A percentile compares a stretch with the other conserved stretches of the same genome.
These are phyloP conservation scores for Tremella fuciformis DNA, from an alignment of 768 basidiomycete genomes.

Conservation along the genomic window DNA sequence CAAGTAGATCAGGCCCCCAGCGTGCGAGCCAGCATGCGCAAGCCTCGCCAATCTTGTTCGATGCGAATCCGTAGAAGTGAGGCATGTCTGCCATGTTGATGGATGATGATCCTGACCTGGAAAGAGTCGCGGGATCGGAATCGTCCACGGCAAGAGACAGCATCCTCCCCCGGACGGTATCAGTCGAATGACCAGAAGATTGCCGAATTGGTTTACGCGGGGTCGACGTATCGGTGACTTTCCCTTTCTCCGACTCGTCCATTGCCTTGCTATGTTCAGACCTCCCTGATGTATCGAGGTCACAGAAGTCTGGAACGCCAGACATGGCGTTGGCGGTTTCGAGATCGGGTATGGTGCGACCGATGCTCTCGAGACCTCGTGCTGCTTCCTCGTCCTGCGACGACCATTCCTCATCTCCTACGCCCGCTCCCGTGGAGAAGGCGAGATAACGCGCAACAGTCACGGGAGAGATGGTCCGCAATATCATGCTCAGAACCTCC, in stretches of 20 bases:
- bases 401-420: slow-evolving; percentile 54
- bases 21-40: slow-evolving; percentile 80
- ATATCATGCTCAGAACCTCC: slow-evolving; percentile 68
- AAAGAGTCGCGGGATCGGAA: not conserved
- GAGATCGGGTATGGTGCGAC: not conserved
- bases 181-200: not conserved
- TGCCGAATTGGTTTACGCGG: not conserved
- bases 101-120: not conserved
- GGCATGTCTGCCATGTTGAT: slow-evolving; percentile 33
- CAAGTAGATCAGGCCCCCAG: slow-evolving; percentile 80
- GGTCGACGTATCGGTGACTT: not conserved
- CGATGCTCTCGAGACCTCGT: slow-evolving; percentile 22
- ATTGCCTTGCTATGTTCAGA: not conserved
- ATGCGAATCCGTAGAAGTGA: slow-evolving; percentile 77
- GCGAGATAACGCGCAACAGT: slow-evolving; percentile 73
- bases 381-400: slow-evolving; percentile 55
- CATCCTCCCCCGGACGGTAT: slow-evolving; percentile 1
- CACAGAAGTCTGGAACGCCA: not conserved
- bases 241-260: not conserved
- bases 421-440: slow-evolving; percentile 73
- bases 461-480: slow-evolving; percentile 72
- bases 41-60: slow-evolving; percentile 87
- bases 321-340: not conserved
- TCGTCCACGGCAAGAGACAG: not conserved
- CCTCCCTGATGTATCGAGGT: not conserved